Evolutionary conservation across 352 stramenopile genomes (phyloP), one percentile per base, ranked within the genome.

Genomic region (Phytophthora melonis): DNA sequence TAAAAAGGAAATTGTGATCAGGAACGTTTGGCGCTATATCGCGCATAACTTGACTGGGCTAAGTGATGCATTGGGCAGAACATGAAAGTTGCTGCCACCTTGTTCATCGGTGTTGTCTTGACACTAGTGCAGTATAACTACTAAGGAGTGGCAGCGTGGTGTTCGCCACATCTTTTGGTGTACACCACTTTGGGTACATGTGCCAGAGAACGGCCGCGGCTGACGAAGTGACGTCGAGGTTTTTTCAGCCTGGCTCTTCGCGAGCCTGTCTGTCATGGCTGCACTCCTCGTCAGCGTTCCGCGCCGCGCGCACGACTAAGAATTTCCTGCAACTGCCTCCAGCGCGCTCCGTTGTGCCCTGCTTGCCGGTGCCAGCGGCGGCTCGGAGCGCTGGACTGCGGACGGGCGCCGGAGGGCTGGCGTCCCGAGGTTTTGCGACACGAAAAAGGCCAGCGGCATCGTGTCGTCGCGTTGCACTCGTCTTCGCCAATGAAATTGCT

Each of bases 401-500:
- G 47, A 54, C 47, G 47, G 47, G 47, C 47, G n/a, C 18, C 5
- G 19, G 23, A n/a, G 47, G 47, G 14, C 30, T 53, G n/a, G 30
- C 47, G 32, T 11, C 49, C 23, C 27, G 23, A 41, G 18, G 18
- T 30, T 47, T 49, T 25, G 21, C 25, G 39, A 18, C 49, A 60
- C n/a, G 19, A 43, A 39, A 63, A 69, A 41, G 41, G 41, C 14
- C 41, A 19, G 41, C 34, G 34, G 34, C 34, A 41, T 11, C 43
- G 43, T 21, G 49, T 79, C 53, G 72, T 70, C 43, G 21, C n/a
- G 47, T 79, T 63, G 71, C 52, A 8, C 1, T 54, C n/a, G 21
- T 60, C 49, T 79, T 41, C 36, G 25, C 72, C 72, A 79, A 79
- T 79, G 49, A 70, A 66, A 75, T 58, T 27, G 47, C 67, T 14